Evolutionary conservation across 176 grass and related monocot genomes (phyloP).

Genomic region (Cymbopogon citratus): DNA sequence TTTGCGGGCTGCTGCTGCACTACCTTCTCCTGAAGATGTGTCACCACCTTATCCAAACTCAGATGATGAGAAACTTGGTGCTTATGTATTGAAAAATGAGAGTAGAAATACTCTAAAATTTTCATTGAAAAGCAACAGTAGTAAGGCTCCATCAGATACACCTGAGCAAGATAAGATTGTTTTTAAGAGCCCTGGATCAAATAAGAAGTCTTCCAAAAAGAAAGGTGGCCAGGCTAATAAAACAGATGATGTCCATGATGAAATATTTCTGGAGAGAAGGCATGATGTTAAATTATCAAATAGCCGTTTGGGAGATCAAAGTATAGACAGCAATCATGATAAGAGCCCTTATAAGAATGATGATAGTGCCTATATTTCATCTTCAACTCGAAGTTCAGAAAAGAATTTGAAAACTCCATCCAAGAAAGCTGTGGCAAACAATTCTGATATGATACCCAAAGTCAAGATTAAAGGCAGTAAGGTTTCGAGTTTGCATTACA

Average conservation of each 20-base stretch:
- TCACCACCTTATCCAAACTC: conserved; percentile 50
- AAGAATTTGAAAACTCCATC: conserved; percentile 41
- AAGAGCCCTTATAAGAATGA: conserved; percentile 36
- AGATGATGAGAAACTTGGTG: conserved; percentile 54
- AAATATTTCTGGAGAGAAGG: conserved; percentile 55
- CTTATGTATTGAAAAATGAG: conserved; percentile 71
- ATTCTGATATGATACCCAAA: conserved; percentile 48
- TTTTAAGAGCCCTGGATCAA: conserved; percentile 48
- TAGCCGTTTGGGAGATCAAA: conserved; percentile 53
- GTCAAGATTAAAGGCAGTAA: conserved; percentile 69
- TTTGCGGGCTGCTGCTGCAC: conserved; percentile 70
- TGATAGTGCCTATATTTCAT: conserved; percentile 34
- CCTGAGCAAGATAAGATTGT: conserved; percentile 47
- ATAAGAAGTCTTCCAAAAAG: conserved; percentile 73
- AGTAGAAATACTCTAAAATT: conserved; percentile 68
- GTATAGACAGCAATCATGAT: conserved; percentile 33
- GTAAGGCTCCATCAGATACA: conserved; percentile 43
- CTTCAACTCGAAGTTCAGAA: conserved; percentile 40
- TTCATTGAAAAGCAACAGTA: conserved; percentile 81
- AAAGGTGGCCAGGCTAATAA: conserved; percentile 48
- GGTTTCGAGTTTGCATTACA: conserved; percentile 56
- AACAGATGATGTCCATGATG: conserved; percentile 36
- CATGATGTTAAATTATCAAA: conserved; percentile 49
- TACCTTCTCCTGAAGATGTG: conserved; percentile 64
- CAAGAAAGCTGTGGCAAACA: conserved; percentile 22